Percentiles rank a stretch among this genome's conserved stretches.
Conservation (phyloP, 495 filamentous ascomycete genomes). For the Lophium mytilinum region DNA sequence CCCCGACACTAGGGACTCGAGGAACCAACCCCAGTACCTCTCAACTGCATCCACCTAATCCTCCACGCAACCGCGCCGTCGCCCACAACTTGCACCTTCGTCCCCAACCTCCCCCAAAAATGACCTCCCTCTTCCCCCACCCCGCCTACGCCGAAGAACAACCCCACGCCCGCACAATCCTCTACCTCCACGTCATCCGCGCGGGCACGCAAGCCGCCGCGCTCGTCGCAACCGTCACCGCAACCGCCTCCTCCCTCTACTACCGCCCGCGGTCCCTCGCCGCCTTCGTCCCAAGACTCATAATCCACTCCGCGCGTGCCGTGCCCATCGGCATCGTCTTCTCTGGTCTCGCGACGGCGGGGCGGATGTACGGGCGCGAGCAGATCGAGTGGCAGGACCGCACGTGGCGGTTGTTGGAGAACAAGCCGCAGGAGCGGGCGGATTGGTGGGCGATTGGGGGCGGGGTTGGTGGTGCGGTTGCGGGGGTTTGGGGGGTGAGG, state of each 20-base stretch:
- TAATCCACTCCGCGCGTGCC: constrained; percentile 25
- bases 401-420: constrained; percentile 49
- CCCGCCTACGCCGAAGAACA: constrained; percentile 55
- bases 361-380: constrained; percentile 46
- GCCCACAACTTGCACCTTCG: no score
- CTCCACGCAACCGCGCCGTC: no score
- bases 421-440: constrained; percentile 42
- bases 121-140: constrained; percentile 40
- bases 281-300: constrained; percentile 1
- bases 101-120: not conserved
- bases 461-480: constrained; percentile 28
- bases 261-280: constrained; percentile 17
- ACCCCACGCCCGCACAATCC: constrained; percentile 42
- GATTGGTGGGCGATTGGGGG: constrained; percentile 45
- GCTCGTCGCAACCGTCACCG: constrained; percentile 22
- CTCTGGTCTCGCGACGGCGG: constrained; percentile 15
- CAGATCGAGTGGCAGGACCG: constrained; percentile 58
- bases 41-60: no score
- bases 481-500: constrained; percentile 23
- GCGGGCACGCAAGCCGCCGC: constrained; percentile 27
- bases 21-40: no score
- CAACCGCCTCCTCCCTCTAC: constrained; percentile 42
- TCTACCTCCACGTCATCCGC: constrained; percentile 53
- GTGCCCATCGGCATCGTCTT: constrained; percentile 32
- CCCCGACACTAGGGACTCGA: no score